Base-by-base conservation (phyloP, 108 stramenopile species). In the Nannochloropsis salina region DNA sequence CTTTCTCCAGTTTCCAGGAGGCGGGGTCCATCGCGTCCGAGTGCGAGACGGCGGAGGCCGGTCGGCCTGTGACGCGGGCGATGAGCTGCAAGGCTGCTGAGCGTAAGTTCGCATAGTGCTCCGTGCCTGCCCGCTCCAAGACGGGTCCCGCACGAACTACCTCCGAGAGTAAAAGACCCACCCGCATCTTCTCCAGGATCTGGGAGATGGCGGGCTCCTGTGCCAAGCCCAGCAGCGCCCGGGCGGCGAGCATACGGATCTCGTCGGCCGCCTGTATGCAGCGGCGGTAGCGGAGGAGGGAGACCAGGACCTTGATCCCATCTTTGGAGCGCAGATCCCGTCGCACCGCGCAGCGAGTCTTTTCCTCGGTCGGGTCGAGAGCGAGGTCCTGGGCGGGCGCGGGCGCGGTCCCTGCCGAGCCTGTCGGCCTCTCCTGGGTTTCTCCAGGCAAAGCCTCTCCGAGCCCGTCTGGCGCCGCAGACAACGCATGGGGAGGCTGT, bases 131-230 rank as follows among this genome's bases (percentile, higher is more conserved):
- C 18, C 42, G 83, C 44, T 44, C 43, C 1, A 86, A 80, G 31
- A 86, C 86, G 9, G 86, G 83, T 42, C 86, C 86, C 42, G 86
- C 47, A 41, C 86, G 86, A 9, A 86, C 86, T 61, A 45, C 81
- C 20, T 86, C 86, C 45, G 82, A 83, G 8, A 86, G 79, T 21
- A 82, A 80, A 1, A 61, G 44, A 12, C 82, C 80, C 42, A 86
- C 83, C n/a, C 86, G 82, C 86, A 86, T 86, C 41, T 86, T 86
- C 41, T 86, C 86, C 20, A 86, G 86, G 45, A 86, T 44, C 82
- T 86, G 82, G 21, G 86, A 82, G 45, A 86, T 86, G 42, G 82
- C 82, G 6, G 80, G 44, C n/a, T 86, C 86, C 44, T 86, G 86
- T 42, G 86, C 86, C 31, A 86, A 42, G 12, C 86, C 86, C 79